Base-by-base conservation (phyloP, 495 filamentous ascomycete genomes). In the Xylaria intraflava region DNA sequence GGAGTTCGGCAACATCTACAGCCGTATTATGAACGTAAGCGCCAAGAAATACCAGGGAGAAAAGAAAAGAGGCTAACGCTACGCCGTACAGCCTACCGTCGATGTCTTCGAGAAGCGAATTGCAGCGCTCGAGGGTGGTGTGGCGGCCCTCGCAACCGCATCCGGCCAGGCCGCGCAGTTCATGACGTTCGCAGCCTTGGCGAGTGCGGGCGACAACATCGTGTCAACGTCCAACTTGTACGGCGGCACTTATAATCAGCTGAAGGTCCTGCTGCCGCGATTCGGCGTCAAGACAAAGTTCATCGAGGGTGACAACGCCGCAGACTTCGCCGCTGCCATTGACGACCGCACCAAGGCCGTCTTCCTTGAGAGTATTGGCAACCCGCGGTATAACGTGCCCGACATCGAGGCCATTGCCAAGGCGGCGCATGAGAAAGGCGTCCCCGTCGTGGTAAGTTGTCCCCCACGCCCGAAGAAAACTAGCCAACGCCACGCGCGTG, bases 1-100 rank as follows among this genome's bases (percentile, higher is more conserved):
- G 69, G 92, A 96, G 69, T 92, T 94, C 67, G 94, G 92, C 67
- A 96, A 98, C 72, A 96, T 98, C 73, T 98, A 98, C 78, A 90
- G 85, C 63, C 86, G 93, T 51, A 93, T 98, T 61, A 95, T 94
- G 90, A 98, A 98, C 69, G 77, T 80, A 48, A 62, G 75, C 68
- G 24, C 20, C 17, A 36, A 17, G 35, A 4, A 30, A 14, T 22
- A 33, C 31, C 11, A 10, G 14, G 40, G n/a, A 5, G 17, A 46
- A 16, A 16, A 1, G 10, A 30, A 9, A 19, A 17, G 16, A 20
- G 8, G 29, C 52, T 35, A 35, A 55, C 6, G 30, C n/a, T 27
- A 12, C 31, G 12, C 26, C 26, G 3, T 47, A 56, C 68, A 90
- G 87, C 93, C 93, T 2, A 98, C 93, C 6, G 89, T 96, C 53